phyloP scores from a whole-genome alignment of 163 green algal species.

The Scenedesmus sp. region DNA sequence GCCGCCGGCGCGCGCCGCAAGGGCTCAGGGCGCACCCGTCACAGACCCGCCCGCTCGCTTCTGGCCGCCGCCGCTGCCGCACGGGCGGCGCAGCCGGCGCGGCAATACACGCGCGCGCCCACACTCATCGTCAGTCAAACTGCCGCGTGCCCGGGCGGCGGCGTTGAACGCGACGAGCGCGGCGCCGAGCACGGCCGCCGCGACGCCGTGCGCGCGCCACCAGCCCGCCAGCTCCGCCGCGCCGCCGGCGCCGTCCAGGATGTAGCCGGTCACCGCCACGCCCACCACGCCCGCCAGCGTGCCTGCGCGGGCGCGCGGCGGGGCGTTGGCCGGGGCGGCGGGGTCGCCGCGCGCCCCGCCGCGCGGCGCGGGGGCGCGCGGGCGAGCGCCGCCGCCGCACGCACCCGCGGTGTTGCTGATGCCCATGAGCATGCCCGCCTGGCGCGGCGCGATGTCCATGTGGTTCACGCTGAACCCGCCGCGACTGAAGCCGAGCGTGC shows the following conservation, averaged over 20 bases:
- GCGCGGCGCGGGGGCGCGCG: too few species aligned
- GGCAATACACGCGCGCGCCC: too few species aligned
- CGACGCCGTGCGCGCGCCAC: slow-evolving; percentile 51
- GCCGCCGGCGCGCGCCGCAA: too few species aligned
- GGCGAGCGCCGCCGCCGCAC: too few species aligned
- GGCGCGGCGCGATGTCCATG: slow-evolving; percentile 97
- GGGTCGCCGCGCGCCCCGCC: too few species aligned
- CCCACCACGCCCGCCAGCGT: slow-evolving; percentile 88
- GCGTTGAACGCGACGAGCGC: slow-evolving; percentile 73
- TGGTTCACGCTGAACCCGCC: slow-evolving; percentile 94
- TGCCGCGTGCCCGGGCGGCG: slow-evolving; percentile 70
- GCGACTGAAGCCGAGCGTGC: slow-evolving; percentile 73
- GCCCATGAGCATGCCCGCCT: slow-evolving; percentile 95
- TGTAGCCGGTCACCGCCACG: slow-evolving; percentile 78
- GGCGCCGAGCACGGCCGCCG: slow-evolving; percentile 59
- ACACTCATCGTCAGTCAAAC: slow-evolving; percentile 85
- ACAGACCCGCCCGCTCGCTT: too few species aligned
- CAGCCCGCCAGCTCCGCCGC: slow-evolving; percentile 40
- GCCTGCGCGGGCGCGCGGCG: slow-evolving; percentile 63
- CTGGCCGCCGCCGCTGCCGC: too few species aligned
- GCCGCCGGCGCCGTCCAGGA: slow-evolving; percentile 74
- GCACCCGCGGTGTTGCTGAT: slow-evolving; percentile 89
- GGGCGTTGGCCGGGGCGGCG: too few species aligned
- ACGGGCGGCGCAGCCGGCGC: too few species aligned
- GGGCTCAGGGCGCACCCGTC: too few species aligned